These are phyloP conservation scores for Dittrichia graveolens DNA, from an alignment of 129 eudicot species.

Conservation along the genomic window DNA sequence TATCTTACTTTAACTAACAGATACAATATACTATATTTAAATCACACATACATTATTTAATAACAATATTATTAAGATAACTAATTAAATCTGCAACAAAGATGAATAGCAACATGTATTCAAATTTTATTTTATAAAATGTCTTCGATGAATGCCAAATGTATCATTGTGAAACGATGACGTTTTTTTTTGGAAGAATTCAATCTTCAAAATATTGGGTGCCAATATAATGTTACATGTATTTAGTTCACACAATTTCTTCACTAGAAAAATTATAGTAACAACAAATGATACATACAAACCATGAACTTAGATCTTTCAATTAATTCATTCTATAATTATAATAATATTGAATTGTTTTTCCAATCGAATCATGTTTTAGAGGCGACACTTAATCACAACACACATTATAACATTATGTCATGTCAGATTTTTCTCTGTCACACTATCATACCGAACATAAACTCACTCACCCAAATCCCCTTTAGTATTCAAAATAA, in stretches of 20 bases:
- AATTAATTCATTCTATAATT: too few species aligned
- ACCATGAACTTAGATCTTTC: too few species aligned
- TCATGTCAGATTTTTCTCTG: too few species aligned
- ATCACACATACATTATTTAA: background rate
- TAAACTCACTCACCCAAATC: too few species aligned
- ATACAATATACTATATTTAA: background rate
- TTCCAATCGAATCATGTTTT: too few species aligned
- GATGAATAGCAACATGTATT: too few species aligned
- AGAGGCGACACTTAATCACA: too few species aligned
- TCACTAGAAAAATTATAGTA: background rate
- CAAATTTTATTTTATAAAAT: background rate
- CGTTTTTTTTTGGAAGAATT: background rate
- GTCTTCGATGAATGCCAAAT: background rate
- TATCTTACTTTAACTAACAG: conserved; percentile 26
- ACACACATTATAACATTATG: too few species aligned
- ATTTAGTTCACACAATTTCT: background rate
- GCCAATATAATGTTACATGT: background rate
- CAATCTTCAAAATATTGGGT: background rate
- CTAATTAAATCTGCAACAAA: conserved; percentile 4
- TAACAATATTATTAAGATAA: background rate
- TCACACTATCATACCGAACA: too few species aligned
- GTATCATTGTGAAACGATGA: background rate
- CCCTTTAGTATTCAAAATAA: too few species aligned
- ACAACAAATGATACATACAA: background rate
- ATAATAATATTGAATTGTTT: too few species aligned